Conservation (phyloP, 164 flowering plant species). For the Macadamia integrifolia region DNA sequence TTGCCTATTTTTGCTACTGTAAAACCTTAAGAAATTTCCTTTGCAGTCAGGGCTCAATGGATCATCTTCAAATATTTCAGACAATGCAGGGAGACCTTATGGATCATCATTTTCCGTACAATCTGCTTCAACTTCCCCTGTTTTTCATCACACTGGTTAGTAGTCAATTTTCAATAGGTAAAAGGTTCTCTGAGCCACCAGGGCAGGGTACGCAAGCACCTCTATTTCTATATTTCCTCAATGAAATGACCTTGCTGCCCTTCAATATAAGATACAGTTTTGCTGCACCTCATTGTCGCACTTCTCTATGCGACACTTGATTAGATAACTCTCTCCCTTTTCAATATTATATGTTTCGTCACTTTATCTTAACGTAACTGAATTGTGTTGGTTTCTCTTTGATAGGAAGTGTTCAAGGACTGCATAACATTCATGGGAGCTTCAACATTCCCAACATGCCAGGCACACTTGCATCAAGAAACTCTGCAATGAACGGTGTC, state of each 20-base stretch:
- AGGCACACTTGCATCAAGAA: constrained; percentile 31
- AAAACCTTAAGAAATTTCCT: constrained; percentile 1
- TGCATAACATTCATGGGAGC: constrained; percentile 28
- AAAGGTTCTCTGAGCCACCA: no score
- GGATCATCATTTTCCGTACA: constrained; percentile 31
- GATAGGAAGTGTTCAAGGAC: constrained; percentile 24
- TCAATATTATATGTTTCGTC: not conserved
- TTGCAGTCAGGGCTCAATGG: constrained; percentile 39
- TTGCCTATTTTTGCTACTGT: not conserved
- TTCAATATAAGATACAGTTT: no score
- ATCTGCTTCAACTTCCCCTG: constrained; percentile 32
- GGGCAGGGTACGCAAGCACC: no score
- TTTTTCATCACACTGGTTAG: constrained; percentile 35
- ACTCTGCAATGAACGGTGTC: constrained; percentile 21
- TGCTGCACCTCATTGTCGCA: no score
- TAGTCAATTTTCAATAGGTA: no score
- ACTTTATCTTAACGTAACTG: not conserved
- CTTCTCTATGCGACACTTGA: no score
- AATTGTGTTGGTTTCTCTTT: not conserved
- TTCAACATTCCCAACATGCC: constrained; percentile 30
- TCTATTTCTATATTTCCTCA: no score
- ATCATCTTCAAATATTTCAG: constrained; percentile 33
- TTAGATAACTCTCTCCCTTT: not conserved
- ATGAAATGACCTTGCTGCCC: no score
- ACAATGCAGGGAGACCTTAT: constrained; percentile 28